Percentiles rank a stretch among this genome's conserved stretches.
phyloP scores from a whole-genome alignment of 805 yeast genomes.

The Wickerhamiella shivajii region DNA sequence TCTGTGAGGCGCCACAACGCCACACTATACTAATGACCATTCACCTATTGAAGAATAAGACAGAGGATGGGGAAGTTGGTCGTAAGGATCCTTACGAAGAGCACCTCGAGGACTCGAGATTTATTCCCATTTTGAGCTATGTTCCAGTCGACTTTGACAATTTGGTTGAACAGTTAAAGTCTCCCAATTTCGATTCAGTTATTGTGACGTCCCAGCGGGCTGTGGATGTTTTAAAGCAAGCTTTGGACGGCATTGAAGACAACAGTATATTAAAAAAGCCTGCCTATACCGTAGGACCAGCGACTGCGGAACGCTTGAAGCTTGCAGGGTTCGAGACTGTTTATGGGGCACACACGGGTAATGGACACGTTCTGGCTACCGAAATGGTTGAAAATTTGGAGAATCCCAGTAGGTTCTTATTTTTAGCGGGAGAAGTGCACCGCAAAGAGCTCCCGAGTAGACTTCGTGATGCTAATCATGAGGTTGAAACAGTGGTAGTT shows the following conservation, averaged over 20 bases:
- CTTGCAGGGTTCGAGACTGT: conserved; percentile 53
- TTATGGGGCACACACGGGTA: conserved; percentile 67
- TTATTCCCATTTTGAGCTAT: conserved; percentile 65
- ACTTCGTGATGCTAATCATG: conserved; percentile 30
- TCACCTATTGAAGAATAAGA: conserved; percentile 50
- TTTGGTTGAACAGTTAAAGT: conserved; percentile 34
- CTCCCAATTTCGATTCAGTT: conserved; percentile 33
- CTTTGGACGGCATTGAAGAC: conserved; percentile 18
- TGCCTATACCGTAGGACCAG: conserved; percentile 84
- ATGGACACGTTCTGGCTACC: conserved; percentile 57
- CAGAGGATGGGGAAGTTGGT: conserved; percentile 26
- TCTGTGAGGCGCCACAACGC: too few species aligned
- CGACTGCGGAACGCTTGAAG: conserved; percentile 48
- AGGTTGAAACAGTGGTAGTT: conserved; percentile 45
- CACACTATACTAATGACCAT: too few species aligned
- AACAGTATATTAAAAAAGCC: conserved; percentile 23
- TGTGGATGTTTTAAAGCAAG: conserved; percentile 52
- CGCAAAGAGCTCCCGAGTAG: conserved; percentile 66
- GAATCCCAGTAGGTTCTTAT: conserved; percentile 27
- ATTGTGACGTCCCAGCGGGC: conserved; percentile 87
- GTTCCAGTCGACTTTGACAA: conserved; percentile 35
- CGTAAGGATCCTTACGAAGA: conserved; percentile 55
- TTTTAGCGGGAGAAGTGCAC: conserved; percentile 76
- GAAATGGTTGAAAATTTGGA: conserved; percentile 30
- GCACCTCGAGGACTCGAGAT: conserved; percentile 32